Conservation (phyloP, 2,329 filamentous ascomycete species). For the Scytalidium sp. region DNA sequence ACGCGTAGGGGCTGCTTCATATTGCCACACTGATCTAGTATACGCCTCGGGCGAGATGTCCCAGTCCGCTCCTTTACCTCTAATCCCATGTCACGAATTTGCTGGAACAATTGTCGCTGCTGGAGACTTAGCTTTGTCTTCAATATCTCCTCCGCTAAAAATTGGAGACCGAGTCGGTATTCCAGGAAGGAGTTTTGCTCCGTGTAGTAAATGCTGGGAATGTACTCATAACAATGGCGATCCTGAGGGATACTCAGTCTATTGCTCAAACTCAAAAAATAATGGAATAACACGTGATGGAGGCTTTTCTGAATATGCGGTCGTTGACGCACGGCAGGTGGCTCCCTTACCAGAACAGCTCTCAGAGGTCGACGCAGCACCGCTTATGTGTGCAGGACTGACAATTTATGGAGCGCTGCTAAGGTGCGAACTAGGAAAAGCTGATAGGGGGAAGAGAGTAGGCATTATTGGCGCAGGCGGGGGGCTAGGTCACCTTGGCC, state of each 20-base stretch:
- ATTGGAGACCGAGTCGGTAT: slow-evolving; percentile 41
- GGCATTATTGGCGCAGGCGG: slow-evolving; percentile 67
- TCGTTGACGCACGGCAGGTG: slow-evolving; percentile 41
- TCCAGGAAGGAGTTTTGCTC: slow-evolving; percentile 37
- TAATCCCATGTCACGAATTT: slow-evolving; percentile 43
- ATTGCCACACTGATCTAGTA: slow-evolving; percentile 38
- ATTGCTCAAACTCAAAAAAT: slow-evolving; percentile 25
- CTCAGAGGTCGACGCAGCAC: slow-evolving; percentile 48
- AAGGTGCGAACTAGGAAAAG: slow-evolving; percentile 45
- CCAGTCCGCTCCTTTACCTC: slow-evolving; percentile 34
- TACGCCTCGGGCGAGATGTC: slow-evolving; percentile 1
- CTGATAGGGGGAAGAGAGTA: slow-evolving; percentile 61
- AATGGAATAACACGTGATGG: slow-evolving; percentile 18
- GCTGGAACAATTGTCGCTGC: slow-evolving; percentile 39
- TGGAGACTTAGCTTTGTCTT: slow-evolving; percentile 17
- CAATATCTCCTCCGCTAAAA: slow-evolving; percentile 39
- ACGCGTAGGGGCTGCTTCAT: slow-evolving; percentile 42
- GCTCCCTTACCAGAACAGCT: slow-evolving; percentile 51
- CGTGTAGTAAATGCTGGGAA: slow-evolving; percentile 39
- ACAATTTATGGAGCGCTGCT: slow-evolving; percentile 68
- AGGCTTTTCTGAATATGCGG: slow-evolving; percentile 39
- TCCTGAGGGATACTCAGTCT: slow-evolving; percentile 35
- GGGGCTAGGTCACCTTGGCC: slow-evolving; percentile 67
- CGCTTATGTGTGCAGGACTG: slow-evolving; percentile 73
- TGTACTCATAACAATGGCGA: slow-evolving; percentile 33